phyloP scores from a whole-genome alignment of 2,329 filamentous ascomycete species.

The Hypoxylon sp. region DNA sequence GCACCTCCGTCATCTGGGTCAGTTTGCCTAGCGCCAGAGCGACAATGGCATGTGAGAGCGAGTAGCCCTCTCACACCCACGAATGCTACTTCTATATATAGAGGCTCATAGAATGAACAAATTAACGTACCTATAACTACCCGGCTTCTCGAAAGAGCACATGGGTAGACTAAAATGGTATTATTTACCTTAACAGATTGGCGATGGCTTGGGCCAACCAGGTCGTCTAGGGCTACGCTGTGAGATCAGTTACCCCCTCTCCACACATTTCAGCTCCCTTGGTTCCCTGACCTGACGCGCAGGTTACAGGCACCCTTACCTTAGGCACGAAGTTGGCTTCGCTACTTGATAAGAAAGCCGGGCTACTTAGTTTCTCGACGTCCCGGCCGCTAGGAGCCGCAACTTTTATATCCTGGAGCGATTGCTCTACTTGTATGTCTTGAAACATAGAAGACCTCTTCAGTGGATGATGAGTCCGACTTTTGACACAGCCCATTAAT shows the following conservation, averaged over 20 bases:
- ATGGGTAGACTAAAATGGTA: background rate
- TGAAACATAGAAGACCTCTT: background rate
- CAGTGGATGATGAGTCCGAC: background rate
- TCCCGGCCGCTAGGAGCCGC: too few species aligned
- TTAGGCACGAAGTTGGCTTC: background rate
- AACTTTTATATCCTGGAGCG: background rate
- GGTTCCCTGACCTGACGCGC: background rate
- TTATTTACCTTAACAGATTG: background rate
- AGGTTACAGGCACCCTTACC: background rate
- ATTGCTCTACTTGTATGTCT: background rate
- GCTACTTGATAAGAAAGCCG: background rate
- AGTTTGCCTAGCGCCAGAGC: background rate
- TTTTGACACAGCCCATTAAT: background rate
- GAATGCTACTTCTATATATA: constrained; percentile 1
- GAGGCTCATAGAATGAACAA: background rate
- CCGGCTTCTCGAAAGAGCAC: background rate
- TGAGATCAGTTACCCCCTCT: too few species aligned
- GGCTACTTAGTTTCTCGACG: too few species aligned
- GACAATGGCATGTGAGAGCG: background rate
- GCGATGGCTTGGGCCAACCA: background rate
- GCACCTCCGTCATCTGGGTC: constrained; percentile 2
- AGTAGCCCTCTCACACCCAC: constrained; percentile 2
- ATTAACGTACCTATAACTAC: background rate
- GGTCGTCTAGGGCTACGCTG: too few species aligned
- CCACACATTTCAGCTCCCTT: too few species aligned